A percentile compares a stretch with the other conserved stretches of the same genome.
phyloP scores from a whole-genome alignment of 495 filamentous ascomycete species.

The Peziza echinospora region DNA sequence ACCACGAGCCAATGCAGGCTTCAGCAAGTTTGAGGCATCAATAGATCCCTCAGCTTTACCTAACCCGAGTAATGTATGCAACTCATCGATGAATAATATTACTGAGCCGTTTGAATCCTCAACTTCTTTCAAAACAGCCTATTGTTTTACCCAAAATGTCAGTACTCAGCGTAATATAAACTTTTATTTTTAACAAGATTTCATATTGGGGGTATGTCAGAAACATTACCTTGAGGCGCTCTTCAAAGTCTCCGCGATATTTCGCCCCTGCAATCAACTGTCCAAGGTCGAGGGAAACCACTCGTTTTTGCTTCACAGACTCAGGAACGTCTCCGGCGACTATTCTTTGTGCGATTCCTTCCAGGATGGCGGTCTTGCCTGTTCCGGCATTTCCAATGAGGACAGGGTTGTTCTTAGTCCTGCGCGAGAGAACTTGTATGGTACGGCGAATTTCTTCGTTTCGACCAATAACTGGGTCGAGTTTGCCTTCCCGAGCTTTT shows the following conservation, averaged over 20 bases:
- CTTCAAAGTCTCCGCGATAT: slow-evolving; percentile 89
- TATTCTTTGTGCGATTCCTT: slow-evolving; percentile 80
- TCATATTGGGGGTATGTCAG: too few relatives aligned
- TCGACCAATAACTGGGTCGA: slow-evolving; percentile 88
- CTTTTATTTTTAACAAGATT: too few relatives aligned
- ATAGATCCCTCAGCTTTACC: slow-evolving; percentile 92
- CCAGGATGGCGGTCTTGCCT: slow-evolving; percentile 86
- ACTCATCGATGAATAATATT: slow-evolving; percentile 88
- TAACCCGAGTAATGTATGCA: slow-evolving; percentile 76
- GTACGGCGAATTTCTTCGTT: slow-evolving; percentile 81
- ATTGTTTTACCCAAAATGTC: background rate
- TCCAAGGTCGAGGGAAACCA: slow-evolving; percentile 70
- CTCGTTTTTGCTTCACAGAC: slow-evolving; percentile 84
- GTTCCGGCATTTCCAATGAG: slow-evolving; percentile 82
- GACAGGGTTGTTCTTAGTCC: slow-evolving; percentile 95
- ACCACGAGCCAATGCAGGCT: slow-evolving; percentile 77
- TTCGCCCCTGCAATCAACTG: slow-evolving; percentile 89
- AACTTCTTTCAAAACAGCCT: slow-evolving; percentile 65
- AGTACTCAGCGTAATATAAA: too few relatives aligned
- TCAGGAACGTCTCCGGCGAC: slow-evolving; percentile 85
- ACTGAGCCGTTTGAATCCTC: slow-evolving; percentile 70
- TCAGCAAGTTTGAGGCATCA: slow-evolving; percentile 85
- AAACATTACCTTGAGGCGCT: slow-evolving; percentile 59
- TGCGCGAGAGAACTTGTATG: slow-evolving; percentile 75
- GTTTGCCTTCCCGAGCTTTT: slow-evolving; percentile 64